Evolutionary conservation across 257 asterid species (phyloP).

Genomic region (Haberlea rhodopensis): DNA sequence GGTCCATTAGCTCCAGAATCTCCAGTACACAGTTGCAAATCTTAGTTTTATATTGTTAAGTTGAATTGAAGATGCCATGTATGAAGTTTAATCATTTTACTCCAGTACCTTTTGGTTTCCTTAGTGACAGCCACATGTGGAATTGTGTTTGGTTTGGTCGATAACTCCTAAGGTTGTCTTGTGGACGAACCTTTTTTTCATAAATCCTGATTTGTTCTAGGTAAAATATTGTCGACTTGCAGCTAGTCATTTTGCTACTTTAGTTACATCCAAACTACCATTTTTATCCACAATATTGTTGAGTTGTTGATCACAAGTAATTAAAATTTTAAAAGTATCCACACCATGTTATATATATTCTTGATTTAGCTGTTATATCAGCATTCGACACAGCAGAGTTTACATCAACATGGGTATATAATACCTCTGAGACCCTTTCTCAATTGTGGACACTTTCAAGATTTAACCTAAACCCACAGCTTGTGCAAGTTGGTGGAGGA

Average conservation of each 20-base stretch:
- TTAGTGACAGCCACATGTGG: not conserved
- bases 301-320: not conserved
- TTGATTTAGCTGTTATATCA: not conserved
- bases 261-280: not conserved
- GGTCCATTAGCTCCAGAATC: conserved; percentile 12
- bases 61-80: conserved; percentile 21
- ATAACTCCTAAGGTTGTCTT: not conserved
- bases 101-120: not conserved
- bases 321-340: not conserved
- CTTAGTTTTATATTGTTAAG: conserved; percentile 12
- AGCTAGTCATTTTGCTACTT: not conserved
- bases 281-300: not conserved
- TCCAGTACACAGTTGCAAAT: conserved; percentile 22
- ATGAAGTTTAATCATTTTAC: conserved; percentile 14
- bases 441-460: not conserved
- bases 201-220: not conserved
- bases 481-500: not conserved
- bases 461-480: not conserved
- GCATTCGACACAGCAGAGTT: not conserved
- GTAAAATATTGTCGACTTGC: not conserved
- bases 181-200: not conserved
- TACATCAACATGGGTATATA: not conserved
- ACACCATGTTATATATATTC: not conserved
- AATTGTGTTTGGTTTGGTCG: not conserved
- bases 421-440: not conserved